phyloP scores from a whole-genome alignment of 257 asterid genomes.

The Lycium ferocissimum region DNA sequence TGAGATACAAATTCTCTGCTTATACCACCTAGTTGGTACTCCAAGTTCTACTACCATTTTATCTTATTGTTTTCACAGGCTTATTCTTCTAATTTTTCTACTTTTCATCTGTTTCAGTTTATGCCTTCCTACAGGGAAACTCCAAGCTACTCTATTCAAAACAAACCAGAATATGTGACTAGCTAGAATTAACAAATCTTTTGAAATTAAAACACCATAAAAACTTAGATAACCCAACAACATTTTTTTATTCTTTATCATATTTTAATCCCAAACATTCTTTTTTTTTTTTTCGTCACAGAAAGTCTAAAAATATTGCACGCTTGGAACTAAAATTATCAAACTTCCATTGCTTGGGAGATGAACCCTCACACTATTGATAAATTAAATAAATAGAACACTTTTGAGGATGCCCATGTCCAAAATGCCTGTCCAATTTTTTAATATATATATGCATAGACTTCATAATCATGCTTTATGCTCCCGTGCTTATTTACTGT shows the following conservation, averaged over 20 bases:
- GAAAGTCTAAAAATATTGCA: constrained; percentile 33
- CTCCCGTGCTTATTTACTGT: constrained; percentile 42
- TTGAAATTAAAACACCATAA: neutral
- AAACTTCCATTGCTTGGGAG: constrained; percentile 31
- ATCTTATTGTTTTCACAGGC: no score
- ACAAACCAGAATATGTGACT: neutral
- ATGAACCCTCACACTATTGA: constrained; percentile 23
- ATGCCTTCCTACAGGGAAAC: neutral
- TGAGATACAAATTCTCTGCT: no score
- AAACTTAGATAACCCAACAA: neutral
- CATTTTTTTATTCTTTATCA: neutral
- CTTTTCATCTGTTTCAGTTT: no score
- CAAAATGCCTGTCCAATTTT: neutral
- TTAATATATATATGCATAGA: constrained; percentile 35
- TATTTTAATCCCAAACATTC: neutral
- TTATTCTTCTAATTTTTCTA: neutral
- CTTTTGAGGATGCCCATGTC: constrained; percentile 32
- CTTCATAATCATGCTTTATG: constrained; percentile 51
- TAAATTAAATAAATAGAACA: neutral
- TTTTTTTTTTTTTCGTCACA: neutral
- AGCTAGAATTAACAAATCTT: neutral
- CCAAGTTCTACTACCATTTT: no score
- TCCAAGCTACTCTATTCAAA: neutral
- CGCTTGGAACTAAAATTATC: constrained; percentile 40
- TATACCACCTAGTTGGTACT: no score